Evolutionary conservation across 306 rosid genomes (phyloP).

Genomic region (Medicago lupulina): DNA sequence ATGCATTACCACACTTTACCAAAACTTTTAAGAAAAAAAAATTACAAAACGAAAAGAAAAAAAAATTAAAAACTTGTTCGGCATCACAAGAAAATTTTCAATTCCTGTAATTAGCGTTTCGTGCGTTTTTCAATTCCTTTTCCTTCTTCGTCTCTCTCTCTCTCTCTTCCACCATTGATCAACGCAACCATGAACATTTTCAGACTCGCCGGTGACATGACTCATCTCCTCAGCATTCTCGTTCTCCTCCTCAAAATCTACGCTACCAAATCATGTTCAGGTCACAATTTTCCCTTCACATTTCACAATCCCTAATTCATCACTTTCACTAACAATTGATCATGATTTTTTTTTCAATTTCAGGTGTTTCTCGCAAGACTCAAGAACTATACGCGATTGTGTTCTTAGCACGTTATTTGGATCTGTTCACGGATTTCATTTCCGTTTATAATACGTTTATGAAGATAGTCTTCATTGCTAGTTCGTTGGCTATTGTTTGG

Average conservation of each 20-base stretch:
- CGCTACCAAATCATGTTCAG: slow-evolving; percentile 96
- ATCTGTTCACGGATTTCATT: slow-evolving; percentile 78
- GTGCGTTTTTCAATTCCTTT: slow-evolving; percentile 1
- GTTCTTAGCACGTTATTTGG: slow-evolving; percentile 86
- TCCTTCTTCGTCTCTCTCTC: slow-evolving; percentile 24
- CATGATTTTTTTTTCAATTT: not conserved
- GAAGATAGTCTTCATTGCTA: slow-evolving; percentile 82
- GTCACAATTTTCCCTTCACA: slow-evolving; percentile 45
- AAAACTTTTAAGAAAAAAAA: not conserved
- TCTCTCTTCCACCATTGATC: slow-evolving; percentile 7
- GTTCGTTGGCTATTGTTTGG: slow-evolving; percentile 82
- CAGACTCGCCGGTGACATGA: slow-evolving; percentile 96
- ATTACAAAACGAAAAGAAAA: not conserved
- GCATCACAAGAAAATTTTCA: not conserved
- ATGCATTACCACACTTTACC: not conserved
- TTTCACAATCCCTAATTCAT: not conserved
- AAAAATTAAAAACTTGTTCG: not conserved
- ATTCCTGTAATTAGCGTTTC: slow-evolving; percentile 5
- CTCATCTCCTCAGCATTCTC: slow-evolving; percentile 85
- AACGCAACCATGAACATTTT: slow-evolving; percentile 75
- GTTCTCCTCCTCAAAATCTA: slow-evolving; percentile 94
- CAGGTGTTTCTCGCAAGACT: slow-evolving; percentile 94
- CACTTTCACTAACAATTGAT: not conserved
- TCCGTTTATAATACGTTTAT: slow-evolving; percentile 80
- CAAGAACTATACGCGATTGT: slow-evolving; percentile 88